Conservation (phyloP, 2,329 filamentous ascomycete species). For the Cladosporium velox region DNA sequence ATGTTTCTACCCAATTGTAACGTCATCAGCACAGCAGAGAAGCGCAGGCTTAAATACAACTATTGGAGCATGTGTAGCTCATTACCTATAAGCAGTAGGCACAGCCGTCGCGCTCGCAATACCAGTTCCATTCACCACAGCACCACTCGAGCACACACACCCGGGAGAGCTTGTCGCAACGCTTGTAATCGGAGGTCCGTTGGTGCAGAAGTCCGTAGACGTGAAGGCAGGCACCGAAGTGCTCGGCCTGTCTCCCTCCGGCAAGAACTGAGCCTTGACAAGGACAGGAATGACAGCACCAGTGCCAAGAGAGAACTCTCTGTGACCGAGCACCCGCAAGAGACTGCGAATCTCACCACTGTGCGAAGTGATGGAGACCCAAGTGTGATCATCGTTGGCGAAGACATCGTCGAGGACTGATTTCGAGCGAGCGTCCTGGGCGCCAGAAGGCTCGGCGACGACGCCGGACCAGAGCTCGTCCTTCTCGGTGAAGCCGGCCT, state of each 20-base stretch:
- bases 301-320: slow-evolving; percentile 63
- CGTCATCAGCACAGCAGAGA: neutral
- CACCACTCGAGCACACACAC: slow-evolving; percentile 32
- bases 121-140: neutral
- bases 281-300: slow-evolving; percentile 69
- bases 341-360: slow-evolving; percentile 58
- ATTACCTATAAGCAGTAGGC: slow-evolving; percentile 10
- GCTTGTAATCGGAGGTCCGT: slow-evolving; percentile 37
- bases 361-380: slow-evolving; percentile 63
- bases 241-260: slow-evolving; percentile 36
- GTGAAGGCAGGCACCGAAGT: slow-evolving; percentile 37
- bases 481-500: slow-evolving; percentile 60
- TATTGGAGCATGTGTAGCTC: neutral
- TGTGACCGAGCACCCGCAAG: slow-evolving; percentile 60
- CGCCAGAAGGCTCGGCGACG: slow-evolving; percentile 52
- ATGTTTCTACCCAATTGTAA: neutral
- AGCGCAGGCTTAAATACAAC: neutral
- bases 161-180: slow-evolving; percentile 29
- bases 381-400: slow-evolving; percentile 53
- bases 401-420: slow-evolving; percentile 61
- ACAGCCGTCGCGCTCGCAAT: slow-evolving; percentile 12
- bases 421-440: slow-evolving; percentile 56
- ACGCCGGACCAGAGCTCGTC: slow-evolving; percentile 58
- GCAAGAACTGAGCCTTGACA: slow-evolving; percentile 58
- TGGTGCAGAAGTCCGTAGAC: slow-evolving; percentile 38